Evolutionary conservation across 331 rosid genomes (phyloP).

Genomic region (Saraca asoca): DNA sequence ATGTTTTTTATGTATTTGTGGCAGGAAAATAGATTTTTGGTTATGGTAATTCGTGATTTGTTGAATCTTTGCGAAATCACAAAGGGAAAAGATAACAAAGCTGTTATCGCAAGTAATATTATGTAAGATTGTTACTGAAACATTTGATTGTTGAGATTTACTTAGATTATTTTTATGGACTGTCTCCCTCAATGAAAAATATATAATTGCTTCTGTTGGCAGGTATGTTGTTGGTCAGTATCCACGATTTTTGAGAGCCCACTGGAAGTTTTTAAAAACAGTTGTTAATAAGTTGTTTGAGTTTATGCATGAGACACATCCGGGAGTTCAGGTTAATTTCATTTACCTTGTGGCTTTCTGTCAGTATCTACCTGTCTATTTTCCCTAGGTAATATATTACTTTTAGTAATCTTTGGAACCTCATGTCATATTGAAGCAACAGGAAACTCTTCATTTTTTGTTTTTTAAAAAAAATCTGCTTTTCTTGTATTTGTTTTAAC

Average conservation of each 20-base stretch:
- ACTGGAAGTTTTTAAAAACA: slow-evolving; percentile 95
- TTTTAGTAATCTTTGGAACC: no score
- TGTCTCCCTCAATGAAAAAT: background rate
- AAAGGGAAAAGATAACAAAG: slow-evolving; percentile 97
- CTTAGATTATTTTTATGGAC: slow-evolving; percentile 12
- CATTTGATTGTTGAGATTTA: background rate
- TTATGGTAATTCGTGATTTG: slow-evolving; percentile 97
- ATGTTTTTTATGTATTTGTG: slow-evolving; percentile 32
- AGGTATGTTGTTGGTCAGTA: slow-evolving; percentile 99
- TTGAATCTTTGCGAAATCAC: slow-evolving; percentile 92
- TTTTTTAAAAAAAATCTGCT: no score
- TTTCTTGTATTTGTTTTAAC: no score
- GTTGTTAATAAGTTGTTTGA: slow-evolving; percentile 95
- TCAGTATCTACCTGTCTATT: slow-evolving; percentile 1
- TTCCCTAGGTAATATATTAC: background rate
- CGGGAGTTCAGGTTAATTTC: slow-evolving; percentile 93
- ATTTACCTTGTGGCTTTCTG: background rate
- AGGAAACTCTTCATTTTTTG: no score
- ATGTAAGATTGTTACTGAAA: slow-evolving; percentile 55
- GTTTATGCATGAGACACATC: slow-evolving; percentile 98
- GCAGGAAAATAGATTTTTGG: slow-evolving; percentile 99
- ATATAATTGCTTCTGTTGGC: slow-evolving; percentile 33
- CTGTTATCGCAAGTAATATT: slow-evolving; percentile 97
- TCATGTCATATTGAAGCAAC: no score
- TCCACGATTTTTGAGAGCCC: slow-evolving; percentile 93